Percentiles rank a stretch among this genome's conserved stretches.
These are phyloP conservation scores for Neurospora sp. DNA, from an alignment of 495 filamentous ascomycete species.

Conservation along the genomic window DNA sequence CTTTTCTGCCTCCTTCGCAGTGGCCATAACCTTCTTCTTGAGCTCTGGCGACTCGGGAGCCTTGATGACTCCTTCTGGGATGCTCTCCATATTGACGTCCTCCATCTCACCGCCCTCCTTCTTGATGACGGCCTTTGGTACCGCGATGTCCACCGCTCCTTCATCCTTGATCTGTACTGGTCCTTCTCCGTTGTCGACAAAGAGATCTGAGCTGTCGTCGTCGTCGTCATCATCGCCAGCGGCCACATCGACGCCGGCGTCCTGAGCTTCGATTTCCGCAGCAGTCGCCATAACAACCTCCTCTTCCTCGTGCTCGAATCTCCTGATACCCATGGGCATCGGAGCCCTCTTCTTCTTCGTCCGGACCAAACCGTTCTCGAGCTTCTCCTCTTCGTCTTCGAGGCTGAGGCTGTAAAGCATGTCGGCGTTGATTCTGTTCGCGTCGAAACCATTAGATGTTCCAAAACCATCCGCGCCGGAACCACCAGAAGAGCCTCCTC, in stretches of 20 bases:
- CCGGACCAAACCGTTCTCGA: slow-evolving; percentile 6
- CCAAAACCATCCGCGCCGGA: slow-evolving; percentile 18
- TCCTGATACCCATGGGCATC: slow-evolving; percentile 38
- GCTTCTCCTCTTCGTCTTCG: slow-evolving; percentile 19
- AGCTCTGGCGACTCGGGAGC: slow-evolving; percentile 22
- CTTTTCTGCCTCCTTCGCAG: slow-evolving; percentile 12
- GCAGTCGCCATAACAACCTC: slow-evolving; percentile 42
- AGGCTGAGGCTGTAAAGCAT: slow-evolving; percentile 23
- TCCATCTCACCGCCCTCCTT: slow-evolving; percentile 20
- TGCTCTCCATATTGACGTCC: slow-evolving; percentile 27
- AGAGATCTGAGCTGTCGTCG: slow-evolving; percentile 35
- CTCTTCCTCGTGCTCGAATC: slow-evolving; percentile 44
- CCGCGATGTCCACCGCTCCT: slow-evolving; percentile 22
- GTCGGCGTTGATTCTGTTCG: slow-evolving; percentile 32
- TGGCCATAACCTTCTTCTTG: slow-evolving; percentile 16
- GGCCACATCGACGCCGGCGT: slow-evolving; percentile 13
- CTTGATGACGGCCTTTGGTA: slow-evolving; percentile 22
- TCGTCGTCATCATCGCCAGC: slow-evolving; percentile 19
- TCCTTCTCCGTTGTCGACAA: slow-evolving; percentile 19
- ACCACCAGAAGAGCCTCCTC: slow-evolving; percentile 21
- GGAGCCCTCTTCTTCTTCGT: slow-evolving; percentile 14
- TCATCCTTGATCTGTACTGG: slow-evolving; percentile 18
- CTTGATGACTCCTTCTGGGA: slow-evolving; percentile 20
- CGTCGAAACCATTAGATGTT: slow-evolving; percentile 17
- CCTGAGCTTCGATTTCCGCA: slow-evolving; percentile 35